A percentile compares a stretch with the other conserved stretches of the same genome.
phyloP scores from a whole-genome alignment of 306 rosid species.

The Acacia melanoxylon region DNA sequence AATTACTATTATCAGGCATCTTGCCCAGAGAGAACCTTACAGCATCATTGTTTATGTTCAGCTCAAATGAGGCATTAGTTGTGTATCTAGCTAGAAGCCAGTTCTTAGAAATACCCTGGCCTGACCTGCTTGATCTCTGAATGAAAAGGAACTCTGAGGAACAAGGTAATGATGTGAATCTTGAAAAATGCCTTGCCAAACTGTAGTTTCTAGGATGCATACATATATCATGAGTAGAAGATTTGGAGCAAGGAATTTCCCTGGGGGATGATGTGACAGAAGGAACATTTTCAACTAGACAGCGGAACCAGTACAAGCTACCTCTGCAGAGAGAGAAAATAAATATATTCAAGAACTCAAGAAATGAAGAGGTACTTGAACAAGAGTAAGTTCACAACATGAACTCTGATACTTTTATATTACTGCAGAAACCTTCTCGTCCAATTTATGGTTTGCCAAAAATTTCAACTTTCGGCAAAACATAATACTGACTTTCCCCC shows the following conservation, averaged over 20 bases:
- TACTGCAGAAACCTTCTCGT: neutral
- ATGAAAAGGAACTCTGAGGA: constrained; percentile 16
- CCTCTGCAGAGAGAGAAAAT: constrained; percentile 44
- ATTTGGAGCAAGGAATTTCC: constrained; percentile 24
- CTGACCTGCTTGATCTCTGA: constrained; percentile 5
- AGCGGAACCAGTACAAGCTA: constrained; percentile 29
- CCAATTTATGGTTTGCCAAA: neutral
- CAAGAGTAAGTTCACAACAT: neutral
- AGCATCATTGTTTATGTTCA: no score
- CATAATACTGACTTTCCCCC: no score
- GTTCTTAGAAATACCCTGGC: constrained; percentile 30
- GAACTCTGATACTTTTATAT: neutral
- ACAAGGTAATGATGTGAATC: constrained; percentile 3
- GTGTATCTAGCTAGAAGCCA: constrained; percentile 3
- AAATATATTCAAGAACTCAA: neutral
- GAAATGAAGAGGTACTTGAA: neutral
- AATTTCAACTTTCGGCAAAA: neutral
- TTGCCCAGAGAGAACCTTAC: no score
- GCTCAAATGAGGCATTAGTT: neutral
- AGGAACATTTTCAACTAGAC: constrained; percentile 41
- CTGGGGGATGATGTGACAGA: constrained; percentile 34
- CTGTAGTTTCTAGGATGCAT: constrained; percentile 35
- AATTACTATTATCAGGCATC: no score
- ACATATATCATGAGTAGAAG: constrained; percentile 23
- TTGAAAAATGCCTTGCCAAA: constrained; percentile 24